Evolutionary conservation across 1,139 yeast species (phyloP), one percentile per base, ranked within the genome.

Genomic region (Debaryomyces udenii): DNA sequence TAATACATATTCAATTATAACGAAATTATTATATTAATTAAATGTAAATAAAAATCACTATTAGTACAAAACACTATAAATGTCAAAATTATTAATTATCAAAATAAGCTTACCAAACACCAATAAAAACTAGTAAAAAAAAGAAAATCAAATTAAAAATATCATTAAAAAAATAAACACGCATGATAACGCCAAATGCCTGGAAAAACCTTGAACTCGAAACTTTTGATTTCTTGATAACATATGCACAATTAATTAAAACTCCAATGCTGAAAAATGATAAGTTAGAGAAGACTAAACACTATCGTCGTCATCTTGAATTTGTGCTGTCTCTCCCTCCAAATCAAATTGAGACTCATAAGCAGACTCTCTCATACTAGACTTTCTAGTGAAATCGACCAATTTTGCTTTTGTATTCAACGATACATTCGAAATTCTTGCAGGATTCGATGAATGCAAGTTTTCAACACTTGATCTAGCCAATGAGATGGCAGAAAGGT

Each of bases 311-410:
- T 55, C 60, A 43, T 67, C 58, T 37, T 64, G 68, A 35, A 70
- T 63, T 45, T 61, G 66, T 10, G 73, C 78, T 11, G 62, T 51
- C 45, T 68, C 65, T 14, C 69, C 76, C 15, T 58, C 55, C 35
- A 55, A 55, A 31, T 53, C 47, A 35, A 55, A 51, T 41, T 59
- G 57, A 22, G 66, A 66, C 38, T 61, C 61, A 42, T 62, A 59
- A 3, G 74, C 65, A 17, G 74, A 64, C 44, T 73, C 74, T 47
- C 71, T 61, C 51, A 66, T 61, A 53, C 78, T 68, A 23, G 75
- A 76, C 48, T 70, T 70, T 51, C 80, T 61, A 6, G 80, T 75
- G 49, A 78, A 78, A 41, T 78, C 78, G 37, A 78, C 80, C 45
- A 78, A 60, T 51, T 78, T 75, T 9, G 80, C 81, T 36, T 62